phyloP scores from a whole-genome alignment of 441 rosid genomes.

The Dalechampia spathulata region DNA sequence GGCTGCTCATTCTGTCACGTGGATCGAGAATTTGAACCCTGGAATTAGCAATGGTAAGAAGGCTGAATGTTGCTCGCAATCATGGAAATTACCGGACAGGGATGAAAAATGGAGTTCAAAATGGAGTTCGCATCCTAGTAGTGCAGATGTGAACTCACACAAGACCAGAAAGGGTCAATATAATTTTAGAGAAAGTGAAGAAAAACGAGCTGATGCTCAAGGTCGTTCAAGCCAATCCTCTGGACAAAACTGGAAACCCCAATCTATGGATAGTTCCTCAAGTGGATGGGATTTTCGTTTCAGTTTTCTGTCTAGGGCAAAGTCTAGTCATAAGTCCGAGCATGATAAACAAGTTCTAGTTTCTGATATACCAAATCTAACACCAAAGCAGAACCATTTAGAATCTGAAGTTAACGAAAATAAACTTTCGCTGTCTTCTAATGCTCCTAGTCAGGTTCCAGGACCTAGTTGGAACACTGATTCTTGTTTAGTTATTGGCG shows the following conservation, averaged over 20 bases:
- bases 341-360: conserved; percentile 47
- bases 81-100: conserved; percentile 15
- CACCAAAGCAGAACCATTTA: conserved; percentile 32
- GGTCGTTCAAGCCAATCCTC: conserved; percentile 42
- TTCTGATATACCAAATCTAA: conserved; percentile 41
- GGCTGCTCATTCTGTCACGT: conserved; percentile 30
- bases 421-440: conserved; percentile 45
- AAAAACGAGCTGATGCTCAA: conserved; percentile 36
- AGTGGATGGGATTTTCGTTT: conserved; percentile 45
- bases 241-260: conserved; percentile 56
- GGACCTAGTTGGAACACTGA: too few species aligned
- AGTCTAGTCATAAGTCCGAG: conserved; percentile 27
- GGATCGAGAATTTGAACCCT: conserved; percentile 27
- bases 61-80: conserved; percentile 23
- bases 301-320: conserved; percentile 28
- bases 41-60: conserved; percentile 28
- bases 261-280: conserved; percentile 35
- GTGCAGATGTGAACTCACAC: conserved; percentile 20
- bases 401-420: conserved; percentile 38
- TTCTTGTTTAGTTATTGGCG: conserved; percentile 52
- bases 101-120: too few species aligned
- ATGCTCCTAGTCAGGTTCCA: conserved; percentile 42
- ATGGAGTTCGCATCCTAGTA: conserved; percentile 27
- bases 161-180: conserved; percentile 23
- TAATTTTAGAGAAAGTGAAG: conserved; percentile 20